These are phyloP conservation scores for Beauveria scarabaeidicola DNA, from an alignment of 2,329 filamentous ascomycete species.

Conservation along the genomic window DNA sequence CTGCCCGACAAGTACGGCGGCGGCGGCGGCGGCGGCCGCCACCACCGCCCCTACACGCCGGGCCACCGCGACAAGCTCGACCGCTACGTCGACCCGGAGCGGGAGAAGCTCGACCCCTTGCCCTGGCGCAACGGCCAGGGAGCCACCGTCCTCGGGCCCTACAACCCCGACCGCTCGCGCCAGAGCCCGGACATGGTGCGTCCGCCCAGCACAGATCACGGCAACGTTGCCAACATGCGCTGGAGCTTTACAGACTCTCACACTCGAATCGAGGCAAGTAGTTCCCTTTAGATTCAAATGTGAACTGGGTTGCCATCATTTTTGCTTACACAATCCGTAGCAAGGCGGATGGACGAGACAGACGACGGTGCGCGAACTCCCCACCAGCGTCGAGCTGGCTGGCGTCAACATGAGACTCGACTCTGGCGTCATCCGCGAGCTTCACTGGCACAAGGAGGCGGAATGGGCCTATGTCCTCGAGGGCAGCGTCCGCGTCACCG, in stretches of 20 bases:
- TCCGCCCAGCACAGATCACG: constrained; percentile 65
- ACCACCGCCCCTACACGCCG: constrained; percentile 47
- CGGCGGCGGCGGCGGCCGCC: constrained; percentile 19
- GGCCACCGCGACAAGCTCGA: constrained; percentile 54
- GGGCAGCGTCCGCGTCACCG: constrained; percentile 62
- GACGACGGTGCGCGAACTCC: constrained; percentile 58
- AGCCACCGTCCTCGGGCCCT: constrained; percentile 58
- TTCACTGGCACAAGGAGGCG: constrained; percentile 75
- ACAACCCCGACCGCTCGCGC: constrained; percentile 57
- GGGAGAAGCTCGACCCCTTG: constrained; percentile 52
- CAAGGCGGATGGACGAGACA: constrained; percentile 72
- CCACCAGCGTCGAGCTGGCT: constrained; percentile 60
- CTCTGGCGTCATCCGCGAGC: constrained; percentile 62
- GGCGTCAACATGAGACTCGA: constrained; percentile 73
- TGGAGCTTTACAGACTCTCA: constrained; percentile 63
- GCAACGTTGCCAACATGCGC: constrained; percentile 60
- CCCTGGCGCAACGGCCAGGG: constrained; percentile 58
- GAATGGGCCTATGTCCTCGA: constrained; percentile 72
- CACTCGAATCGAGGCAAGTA: constrained; percentile 50
- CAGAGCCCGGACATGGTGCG: constrained; percentile 65
- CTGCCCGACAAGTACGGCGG: constrained; percentile 32
- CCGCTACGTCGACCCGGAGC: constrained; percentile 51
- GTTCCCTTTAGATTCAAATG: too few species aligned
- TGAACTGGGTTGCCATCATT: background rate
- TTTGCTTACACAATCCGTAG: constrained; percentile 24